Conservation (phyloP, 1,139 yeast species). For the Taiozyma sp. region DNA sequence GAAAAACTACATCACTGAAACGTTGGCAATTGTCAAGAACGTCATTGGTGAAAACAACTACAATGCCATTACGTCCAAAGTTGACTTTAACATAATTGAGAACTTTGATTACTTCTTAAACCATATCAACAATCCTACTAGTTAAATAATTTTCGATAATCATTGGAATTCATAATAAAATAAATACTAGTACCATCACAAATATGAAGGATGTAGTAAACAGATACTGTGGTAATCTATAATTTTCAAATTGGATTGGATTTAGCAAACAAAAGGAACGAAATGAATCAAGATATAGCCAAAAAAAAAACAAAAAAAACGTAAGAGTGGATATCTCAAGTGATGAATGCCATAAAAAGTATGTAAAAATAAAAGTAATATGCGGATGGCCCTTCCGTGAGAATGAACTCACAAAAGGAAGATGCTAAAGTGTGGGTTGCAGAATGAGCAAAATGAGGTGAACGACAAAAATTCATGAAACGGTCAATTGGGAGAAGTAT, state of each 20-base stretch:
- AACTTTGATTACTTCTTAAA: slow-evolving; percentile 30
- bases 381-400: not conserved
- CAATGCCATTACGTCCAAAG: slow-evolving; percentile 20
- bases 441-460: not conserved
- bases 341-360: not conserved
- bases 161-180: not conserved
- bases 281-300: not conserved
- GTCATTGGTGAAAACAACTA: slow-evolving; percentile 27
- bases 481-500: slow-evolving; percentile 18
- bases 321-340: not conserved
- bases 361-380: not conserved
- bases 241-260: not conserved
- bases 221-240: not conserved
- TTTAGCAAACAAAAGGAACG: not conserved
- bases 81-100: slow-evolving; percentile 27
- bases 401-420: not conserved
- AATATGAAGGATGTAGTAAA: not conserved
- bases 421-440: not conserved
- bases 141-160: not conserved
- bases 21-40: slow-evolving; percentile 26
- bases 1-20: slow-evolving; percentile 30
- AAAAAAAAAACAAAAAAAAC: not conserved
- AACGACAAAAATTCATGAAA: not conserved
- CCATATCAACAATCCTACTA: not conserved
- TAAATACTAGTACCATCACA: not conserved